These are phyloP conservation scores for Microdochium bolleyi DNA, from an alignment of 2,329 filamentous ascomycete species.

Conservation along the genomic window DNA sequence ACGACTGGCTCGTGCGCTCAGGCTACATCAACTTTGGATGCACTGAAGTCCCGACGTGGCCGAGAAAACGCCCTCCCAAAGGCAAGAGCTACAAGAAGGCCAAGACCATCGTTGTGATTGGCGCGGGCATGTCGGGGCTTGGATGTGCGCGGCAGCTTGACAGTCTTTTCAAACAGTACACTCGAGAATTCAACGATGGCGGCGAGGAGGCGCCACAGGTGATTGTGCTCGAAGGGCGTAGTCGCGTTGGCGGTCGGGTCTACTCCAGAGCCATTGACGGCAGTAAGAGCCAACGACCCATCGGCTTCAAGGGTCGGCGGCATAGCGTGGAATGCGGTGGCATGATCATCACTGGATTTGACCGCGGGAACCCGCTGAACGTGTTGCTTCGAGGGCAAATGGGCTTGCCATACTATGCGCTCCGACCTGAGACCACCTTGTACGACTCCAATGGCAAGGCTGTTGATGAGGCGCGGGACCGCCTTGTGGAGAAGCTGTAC, in stretches of 20 bases:
- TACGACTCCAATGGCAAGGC: slow-evolving; percentile 77
- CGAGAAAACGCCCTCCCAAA: slow-evolving; percentile 29
- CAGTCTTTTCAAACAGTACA: slow-evolving; percentile 74
- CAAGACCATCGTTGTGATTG: slow-evolving; percentile 78
- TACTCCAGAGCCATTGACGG: slow-evolving; percentile 69
- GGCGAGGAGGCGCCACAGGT: slow-evolving; percentile 67
- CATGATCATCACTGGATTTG: slow-evolving; percentile 96
- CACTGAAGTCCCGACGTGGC: slow-evolving; percentile 54
- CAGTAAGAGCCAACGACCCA: slow-evolving; percentile 44
- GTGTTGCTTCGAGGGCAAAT: slow-evolving; percentile 86
- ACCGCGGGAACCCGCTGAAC: slow-evolving; percentile 89
- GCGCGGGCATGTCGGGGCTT: slow-evolving; percentile 88
- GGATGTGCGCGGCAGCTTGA: slow-evolving; percentile 89
- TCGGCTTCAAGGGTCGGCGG: slow-evolving; percentile 45
- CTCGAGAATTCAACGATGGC: slow-evolving; percentile 53
- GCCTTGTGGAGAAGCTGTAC: slow-evolving; percentile 82
- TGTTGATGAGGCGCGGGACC: slow-evolving; percentile 72
- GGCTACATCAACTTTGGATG: slow-evolving; percentile 98
- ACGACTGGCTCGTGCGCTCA: slow-evolving; percentile 82
- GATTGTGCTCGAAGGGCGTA: slow-evolving; percentile 77
- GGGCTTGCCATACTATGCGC: slow-evolving; percentile 73
- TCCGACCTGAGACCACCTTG: slow-evolving; percentile 75
- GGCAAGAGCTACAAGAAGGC: slow-evolving; percentile 38
- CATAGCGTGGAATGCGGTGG: slow-evolving; percentile 94
- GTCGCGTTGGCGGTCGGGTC: slow-evolving; percentile 82